phyloP scores from a whole-genome alignment of 805 yeast species.

The Kluyveromyces aestuarii region DNA sequence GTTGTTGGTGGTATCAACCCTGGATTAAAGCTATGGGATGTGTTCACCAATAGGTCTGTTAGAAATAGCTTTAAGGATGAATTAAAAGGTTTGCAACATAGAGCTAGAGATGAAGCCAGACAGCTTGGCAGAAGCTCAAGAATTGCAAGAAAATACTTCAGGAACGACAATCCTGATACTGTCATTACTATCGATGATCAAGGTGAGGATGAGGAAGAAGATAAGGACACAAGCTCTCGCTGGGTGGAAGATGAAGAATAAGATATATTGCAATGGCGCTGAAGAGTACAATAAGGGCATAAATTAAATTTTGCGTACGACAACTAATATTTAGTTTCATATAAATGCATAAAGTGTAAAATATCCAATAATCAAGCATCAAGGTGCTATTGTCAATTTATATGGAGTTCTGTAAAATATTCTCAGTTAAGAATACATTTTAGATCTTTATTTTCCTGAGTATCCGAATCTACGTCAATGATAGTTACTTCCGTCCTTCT shows the following conservation, averaged over 20 bases:
- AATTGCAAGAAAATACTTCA: constrained; percentile 63
- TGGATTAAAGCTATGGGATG: constrained; percentile 87
- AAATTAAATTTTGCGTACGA: not conserved
- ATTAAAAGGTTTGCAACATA: constrained; percentile 42
- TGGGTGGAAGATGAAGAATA: constrained; percentile 31
- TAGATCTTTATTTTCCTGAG: constrained; percentile 15
- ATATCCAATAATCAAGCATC: not conserved
- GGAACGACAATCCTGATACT: constrained; percentile 39
- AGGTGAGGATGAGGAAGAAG: constrained; percentile 53
- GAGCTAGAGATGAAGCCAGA: constrained; percentile 51
- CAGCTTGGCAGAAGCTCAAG: constrained; percentile 55
- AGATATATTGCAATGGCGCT: constrained; percentile 8
- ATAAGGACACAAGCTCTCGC: constrained; percentile 29
- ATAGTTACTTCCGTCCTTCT: constrained; percentile 11
- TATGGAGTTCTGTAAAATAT: not conserved
- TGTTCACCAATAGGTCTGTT: constrained; percentile 72
- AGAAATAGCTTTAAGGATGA: constrained; percentile 58
- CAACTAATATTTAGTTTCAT: not conserved
- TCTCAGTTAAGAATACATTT: not conserved
- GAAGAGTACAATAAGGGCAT: constrained; percentile 11
- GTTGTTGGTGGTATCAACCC: constrained; percentile 82
- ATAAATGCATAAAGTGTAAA: not conserved
- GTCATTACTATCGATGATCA: constrained; percentile 58
- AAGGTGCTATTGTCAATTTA: not conserved
- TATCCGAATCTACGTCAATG: constrained; percentile 17